Evolutionary conservation across 805 yeast genomes (phyloP).

Genomic region (Lipomyces lipofer): DNA sequence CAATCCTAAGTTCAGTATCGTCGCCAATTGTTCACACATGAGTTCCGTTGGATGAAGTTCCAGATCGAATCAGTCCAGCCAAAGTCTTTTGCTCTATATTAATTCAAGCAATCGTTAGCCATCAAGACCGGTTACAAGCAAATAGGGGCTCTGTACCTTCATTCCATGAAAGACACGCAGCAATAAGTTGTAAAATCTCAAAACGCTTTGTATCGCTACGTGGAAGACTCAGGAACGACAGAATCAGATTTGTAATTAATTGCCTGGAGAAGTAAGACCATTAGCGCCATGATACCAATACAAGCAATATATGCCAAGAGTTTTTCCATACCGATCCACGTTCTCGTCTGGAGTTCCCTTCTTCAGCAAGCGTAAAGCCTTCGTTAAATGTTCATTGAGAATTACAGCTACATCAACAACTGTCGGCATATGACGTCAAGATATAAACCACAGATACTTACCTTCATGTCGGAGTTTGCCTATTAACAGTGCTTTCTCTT

Average conservation of each 20-base stretch:
- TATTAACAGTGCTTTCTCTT: conserved; percentile 71
- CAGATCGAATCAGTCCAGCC: conserved; percentile 58
- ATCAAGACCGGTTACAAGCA: no score
- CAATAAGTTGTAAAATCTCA: conserved; percentile 82
- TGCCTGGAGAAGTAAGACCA: conserved; percentile 89
- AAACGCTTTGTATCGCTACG: conserved; percentile 93
- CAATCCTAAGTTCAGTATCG: no score
- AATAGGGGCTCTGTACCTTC: no score
- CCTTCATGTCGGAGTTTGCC: conserved; percentile 90
- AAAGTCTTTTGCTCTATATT: conserved; percentile 54
- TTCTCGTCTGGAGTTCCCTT: conserved; percentile 52
- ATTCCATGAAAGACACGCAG: conserved; percentile 86
- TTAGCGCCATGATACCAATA: no score
- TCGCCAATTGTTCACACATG: no score
- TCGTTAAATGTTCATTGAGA: conserved; percentile 91
- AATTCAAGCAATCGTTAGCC: neutral
- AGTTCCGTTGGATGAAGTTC: no score
- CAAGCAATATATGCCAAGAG: no score
- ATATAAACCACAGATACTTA: neutral
- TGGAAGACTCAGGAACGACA: conserved; percentile 83
- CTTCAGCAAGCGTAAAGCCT: conserved; percentile 81
- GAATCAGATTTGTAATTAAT: conserved; percentile 77
- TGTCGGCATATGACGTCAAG: neutral
- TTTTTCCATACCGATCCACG: conserved; percentile 39
- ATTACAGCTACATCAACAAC: conserved; percentile 71